Evolutionary conservation across 345 rosid species (phyloP), one percentile per base, ranked within the genome.

Genomic region (Eucalyptus curtisii): DNA sequence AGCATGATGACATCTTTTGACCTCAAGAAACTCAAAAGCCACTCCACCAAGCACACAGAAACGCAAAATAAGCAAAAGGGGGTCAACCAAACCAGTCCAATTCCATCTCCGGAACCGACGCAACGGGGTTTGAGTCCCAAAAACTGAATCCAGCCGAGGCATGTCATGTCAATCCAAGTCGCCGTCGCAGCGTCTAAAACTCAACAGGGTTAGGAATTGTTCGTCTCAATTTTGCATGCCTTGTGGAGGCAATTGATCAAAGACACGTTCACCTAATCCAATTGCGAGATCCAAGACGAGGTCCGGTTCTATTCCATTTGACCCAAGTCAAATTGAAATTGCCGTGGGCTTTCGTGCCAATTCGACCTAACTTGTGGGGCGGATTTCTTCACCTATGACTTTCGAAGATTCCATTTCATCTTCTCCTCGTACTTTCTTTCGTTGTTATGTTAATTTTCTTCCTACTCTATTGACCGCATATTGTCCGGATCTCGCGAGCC

Each of bases 101-200:
- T 30, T 64, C 71, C 71, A 42, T 42, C 44, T 42, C 5, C 9
- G 4, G 71, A n/a, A 14, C 19, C 1, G 8, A 15, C 37, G 37
- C 37, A 14, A 4, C 71, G 10, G 71, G 71, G 19, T 13, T 64
- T 3, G 71, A n/a, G 71, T n/a, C 71, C 37, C 37, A 7, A 13
- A 7, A 61, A 15, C 8, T 0, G 20, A n/a, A 64, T n/a, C 71
- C 37, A 64, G 14, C 71, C 37, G 0, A 64, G 71, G 19, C 19
- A 14, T n/a, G 37, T 64, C 37, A 27, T 25, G 68, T 64, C 76
- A n/a, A n/a, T n/a, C 17, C 76, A 64, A 7, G 76, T 4, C 37
- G 37, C 5, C 76, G n/a, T 7, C 0, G 33, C 10, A n/a, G 11
- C 15, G 16, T 64, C 76, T 0, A 13, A n/a, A n/a, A 55, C 37